Conservation (phyloP, 129 eudicot species). For the Deinandra increscens region DNA sequence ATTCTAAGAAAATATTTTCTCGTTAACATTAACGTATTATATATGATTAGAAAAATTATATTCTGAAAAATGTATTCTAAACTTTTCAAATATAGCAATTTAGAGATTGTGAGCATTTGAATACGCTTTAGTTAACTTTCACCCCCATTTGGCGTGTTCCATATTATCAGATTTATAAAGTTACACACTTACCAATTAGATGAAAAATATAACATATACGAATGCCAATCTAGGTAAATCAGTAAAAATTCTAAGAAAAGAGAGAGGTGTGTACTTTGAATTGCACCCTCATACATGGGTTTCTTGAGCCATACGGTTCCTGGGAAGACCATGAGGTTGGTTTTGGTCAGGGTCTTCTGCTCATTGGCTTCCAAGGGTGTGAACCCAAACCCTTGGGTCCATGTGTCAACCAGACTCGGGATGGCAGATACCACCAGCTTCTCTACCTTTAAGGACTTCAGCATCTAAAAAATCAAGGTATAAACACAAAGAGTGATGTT, state of each 20-base stretch:
- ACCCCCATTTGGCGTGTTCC: not conserved
- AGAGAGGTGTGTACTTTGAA: constrained; percentile 15
- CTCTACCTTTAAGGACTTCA: constrained; percentile 73
- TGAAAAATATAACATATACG: not conserved
- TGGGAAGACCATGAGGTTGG: constrained; percentile 91
- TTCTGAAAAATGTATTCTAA: not conserved
- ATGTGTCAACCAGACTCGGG: constrained; percentile 77
- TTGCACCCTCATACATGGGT: constrained; percentile 34
- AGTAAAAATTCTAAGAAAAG: not conserved
- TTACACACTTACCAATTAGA: not conserved
- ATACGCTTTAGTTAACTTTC: not conserved
- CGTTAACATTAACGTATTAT: no score
- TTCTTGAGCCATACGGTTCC: constrained; percentile 90
- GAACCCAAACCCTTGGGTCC: constrained; percentile 91
- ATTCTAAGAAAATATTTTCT: no score
- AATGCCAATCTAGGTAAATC: not conserved
- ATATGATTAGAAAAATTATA: no score
- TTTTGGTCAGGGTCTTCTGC: constrained; percentile 50
- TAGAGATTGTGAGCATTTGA: not conserved
- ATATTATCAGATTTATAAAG: not conserved
- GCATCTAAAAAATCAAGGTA: constrained; percentile 51
- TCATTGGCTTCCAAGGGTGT: constrained; percentile 67
- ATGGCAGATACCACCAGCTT: constrained; percentile 86
- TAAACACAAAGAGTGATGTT: not conserved
- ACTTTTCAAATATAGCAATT: not conserved